Conservation (phyloP, 805 yeast species). For the Candida silvatica region DNA sequence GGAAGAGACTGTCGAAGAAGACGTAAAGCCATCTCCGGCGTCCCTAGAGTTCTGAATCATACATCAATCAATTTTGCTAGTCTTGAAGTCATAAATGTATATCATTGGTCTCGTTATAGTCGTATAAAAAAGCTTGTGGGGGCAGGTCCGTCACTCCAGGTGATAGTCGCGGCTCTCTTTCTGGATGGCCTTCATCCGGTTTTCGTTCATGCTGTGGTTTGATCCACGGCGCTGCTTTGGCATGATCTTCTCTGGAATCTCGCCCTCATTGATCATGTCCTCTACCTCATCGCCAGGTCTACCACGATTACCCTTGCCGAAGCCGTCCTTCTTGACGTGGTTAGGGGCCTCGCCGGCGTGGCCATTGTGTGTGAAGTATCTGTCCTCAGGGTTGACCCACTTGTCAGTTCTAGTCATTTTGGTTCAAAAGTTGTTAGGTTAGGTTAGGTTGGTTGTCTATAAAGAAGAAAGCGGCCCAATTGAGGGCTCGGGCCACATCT, state of each 20-base stretch:
- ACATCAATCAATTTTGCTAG: slow-evolving; percentile 1
- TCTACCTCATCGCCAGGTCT: slow-evolving; percentile 67
- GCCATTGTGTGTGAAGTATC: slow-evolving; percentile 76
- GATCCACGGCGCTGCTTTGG: slow-evolving; percentile 43
- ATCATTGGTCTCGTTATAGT: not conserved
- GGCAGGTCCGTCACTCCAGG: not conserved
- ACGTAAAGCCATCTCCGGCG: slow-evolving; percentile 6
- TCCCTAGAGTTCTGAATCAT: not conserved
- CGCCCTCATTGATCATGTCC: slow-evolving; percentile 52
- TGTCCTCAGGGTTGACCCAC: slow-evolving; percentile 61
- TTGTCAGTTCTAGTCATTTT: slow-evolving; percentile 72
- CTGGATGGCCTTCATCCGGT: slow-evolving; percentile 25
- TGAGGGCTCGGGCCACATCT: too few species aligned
- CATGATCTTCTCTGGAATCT: slow-evolving; percentile 35
- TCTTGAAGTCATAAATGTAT: not conserved
- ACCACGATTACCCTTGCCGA: slow-evolving; percentile 89
- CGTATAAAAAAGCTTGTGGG: not conserved
- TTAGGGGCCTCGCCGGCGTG: slow-evolving; percentile 61
- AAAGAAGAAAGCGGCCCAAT: too few species aligned
- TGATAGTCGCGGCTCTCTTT: slow-evolving; percentile 3
- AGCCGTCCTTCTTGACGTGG: slow-evolving; percentile 74
- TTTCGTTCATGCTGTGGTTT: slow-evolving; percentile 35
- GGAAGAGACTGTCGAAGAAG: slow-evolving; percentile 33
- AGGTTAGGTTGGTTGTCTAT: too few species aligned
- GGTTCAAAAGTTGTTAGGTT: too few species aligned